Base-by-base conservation (phyloP, 73 alveolate species). In the Symbiodinium pilosum region DNA sequence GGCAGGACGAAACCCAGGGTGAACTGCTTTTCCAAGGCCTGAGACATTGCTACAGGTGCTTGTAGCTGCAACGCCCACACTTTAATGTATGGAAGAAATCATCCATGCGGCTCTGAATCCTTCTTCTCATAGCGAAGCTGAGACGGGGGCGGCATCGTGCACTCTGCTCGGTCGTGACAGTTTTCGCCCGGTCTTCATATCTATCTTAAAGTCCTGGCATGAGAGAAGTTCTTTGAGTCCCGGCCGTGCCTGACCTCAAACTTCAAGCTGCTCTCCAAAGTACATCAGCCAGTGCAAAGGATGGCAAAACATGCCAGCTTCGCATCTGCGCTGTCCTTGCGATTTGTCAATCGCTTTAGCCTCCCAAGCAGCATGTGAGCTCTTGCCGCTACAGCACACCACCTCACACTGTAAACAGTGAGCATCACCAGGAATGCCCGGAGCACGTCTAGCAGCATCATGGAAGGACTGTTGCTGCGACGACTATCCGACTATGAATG, bases 111-210 rank as follows among this genome's bases (percentile, higher is more conserved):
- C 59, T 9, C 21, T 47, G 14, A 14, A 6, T 47, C 59, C 59
- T 47, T 14, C 6, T 9, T 47, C 6, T 11, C 75, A 30, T 26
- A 9, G 30, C 24, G 30, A 2, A 11, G 43, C 52, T 38, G 94
- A 87, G 94, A 28, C 30, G n/a, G 59, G 42, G 36, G 43, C 96
- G 43, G 96, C 96, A 91, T 91, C 96, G 34, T 91, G 96, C 75
- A 91, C 96, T 41, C 96, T 69, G 73, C 96, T 91, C 36, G 96
- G 96, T 73, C 96, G 96, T 20, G 96, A 91, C 75, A 91, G 96
- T 75, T 91, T 91, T 41, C 96, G 87, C 51, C 96, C 96, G 47
- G 96, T 91, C 51, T 91, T 91, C 96, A 91, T 91, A 83, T 91
- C 96, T 71, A 91, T 91, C 42, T 91, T 91, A 87, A 91, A 91